Evolutionary conservation across 2,329 filamentous ascomycete genomes (phyloP), one percentile per base, ranked within the genome.

Genomic region (Penicillium brevicompactum): DNA sequence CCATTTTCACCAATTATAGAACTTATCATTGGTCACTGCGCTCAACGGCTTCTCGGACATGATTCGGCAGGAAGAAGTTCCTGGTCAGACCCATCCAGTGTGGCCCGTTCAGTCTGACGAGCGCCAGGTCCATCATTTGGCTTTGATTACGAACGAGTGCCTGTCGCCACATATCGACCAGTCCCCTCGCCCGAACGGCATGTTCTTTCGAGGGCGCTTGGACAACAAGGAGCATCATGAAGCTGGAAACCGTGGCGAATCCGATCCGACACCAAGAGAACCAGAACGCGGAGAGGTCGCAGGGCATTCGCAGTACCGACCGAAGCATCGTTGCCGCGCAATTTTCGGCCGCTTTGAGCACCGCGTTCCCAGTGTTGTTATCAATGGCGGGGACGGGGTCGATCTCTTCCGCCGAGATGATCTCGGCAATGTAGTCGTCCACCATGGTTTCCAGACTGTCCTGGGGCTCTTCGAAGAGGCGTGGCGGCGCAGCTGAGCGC

Each of bases 301-400:
- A 54, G 8, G 51, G 32, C 59, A 67, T 60, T 5, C 57, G 50
- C 55, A 55, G 53, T 2, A 62, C 59, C 16, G 65, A 65, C 2
- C 59, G 49, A 9, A 66, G 54, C 48, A 63, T 63, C 14, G 55
- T 61, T 10, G 55, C 57, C 8, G 61, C 64, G 34, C 64, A 64
- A 13, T 64, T 66, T 37, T 67, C 59, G 5, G 64, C 59, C 5
- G 58, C 61, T 24, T 59, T 56, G 10, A 70, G 49, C 1, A 53
- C 48, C 2, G 58, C 55, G n/a, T 58, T 59, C 5, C 48, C 58
- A 16, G 55, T 49, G 6, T 56, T 51, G 14, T 49, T 49, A 22
- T 59, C 52, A 16, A 59, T 50, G 10, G 55, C 41, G 11, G 56
- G 55, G 2, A 59, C 45, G 0, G 52, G 60, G 41, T 59, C 60